Conservation (phyloP, 164 flowering plant genomes). For the Umbellularia californica region DNA sequence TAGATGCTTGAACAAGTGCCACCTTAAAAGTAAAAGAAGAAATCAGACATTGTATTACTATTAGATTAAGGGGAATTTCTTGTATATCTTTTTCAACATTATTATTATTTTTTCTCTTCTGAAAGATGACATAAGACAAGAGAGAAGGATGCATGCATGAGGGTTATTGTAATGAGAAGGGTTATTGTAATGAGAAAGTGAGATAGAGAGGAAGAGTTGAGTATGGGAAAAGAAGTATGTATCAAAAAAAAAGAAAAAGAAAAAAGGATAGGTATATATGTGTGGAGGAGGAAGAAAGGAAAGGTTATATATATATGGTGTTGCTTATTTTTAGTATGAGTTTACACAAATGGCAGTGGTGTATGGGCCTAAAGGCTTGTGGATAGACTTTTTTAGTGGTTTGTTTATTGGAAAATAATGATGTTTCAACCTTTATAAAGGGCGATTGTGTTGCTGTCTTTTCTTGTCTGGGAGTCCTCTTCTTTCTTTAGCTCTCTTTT, state of each 20-base stretch:
- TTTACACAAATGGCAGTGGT: not conserved
- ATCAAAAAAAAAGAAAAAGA: not conserved
- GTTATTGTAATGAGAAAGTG: not conserved
- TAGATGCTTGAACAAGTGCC: too few relatives aligned
- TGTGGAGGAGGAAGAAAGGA: not conserved
- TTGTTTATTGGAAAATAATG: not conserved
- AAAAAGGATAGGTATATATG: not conserved
- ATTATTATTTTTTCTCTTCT: not conserved
- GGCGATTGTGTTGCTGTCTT: not conserved
- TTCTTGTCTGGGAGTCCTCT: not conserved
- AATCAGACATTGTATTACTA: not conserved
- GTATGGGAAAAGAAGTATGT: not conserved
- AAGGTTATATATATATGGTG: not conserved
- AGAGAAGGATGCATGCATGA: not conserved
- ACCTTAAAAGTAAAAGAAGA: not conserved
- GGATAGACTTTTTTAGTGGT: not conserved
- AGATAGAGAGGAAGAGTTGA: not conserved
- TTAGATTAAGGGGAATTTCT: not conserved
- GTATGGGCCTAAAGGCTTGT: not conserved
- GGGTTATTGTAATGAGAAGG: not conserved
- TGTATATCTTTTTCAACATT: not conserved
- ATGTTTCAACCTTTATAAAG: not conserved
- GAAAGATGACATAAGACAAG: not conserved
- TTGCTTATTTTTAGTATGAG: not conserved
- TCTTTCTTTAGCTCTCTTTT: not conserved